phyloP scores from a whole-genome alignment of 2,329 filamentous ascomycete species.

The Coniella lustricola region DNA sequence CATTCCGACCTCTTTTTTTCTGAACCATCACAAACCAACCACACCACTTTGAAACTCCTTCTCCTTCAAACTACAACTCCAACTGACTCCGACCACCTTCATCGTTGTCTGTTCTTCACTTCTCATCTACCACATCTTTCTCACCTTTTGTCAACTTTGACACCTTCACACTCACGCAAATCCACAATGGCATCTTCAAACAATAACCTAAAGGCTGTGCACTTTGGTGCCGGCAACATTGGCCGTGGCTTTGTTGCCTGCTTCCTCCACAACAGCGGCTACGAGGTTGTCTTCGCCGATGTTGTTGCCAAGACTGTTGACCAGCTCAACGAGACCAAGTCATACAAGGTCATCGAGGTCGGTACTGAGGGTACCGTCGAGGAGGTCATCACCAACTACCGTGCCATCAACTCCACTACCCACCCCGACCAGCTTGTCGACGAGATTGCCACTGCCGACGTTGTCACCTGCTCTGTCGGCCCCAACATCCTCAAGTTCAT shows the following conservation, averaged over 20 bases:
- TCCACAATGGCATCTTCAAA: conserved; percentile 31
- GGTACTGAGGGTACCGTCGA: conserved; percentile 73
- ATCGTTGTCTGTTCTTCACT: too few species aligned
- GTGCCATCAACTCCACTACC: conserved; percentile 89
- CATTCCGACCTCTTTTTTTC: not conserved
- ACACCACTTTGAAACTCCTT: not conserved
- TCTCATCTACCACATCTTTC: too few species aligned
- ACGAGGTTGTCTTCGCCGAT: conserved; percentile 94
- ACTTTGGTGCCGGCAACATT: conserved; percentile 84
- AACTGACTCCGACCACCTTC: too few species aligned
- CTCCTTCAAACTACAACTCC: not conserved
- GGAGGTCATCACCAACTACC: conserved; percentile 88
- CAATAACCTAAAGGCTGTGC: conserved; percentile 61
- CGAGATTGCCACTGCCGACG: conserved; percentile 78
- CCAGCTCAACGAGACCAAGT: conserved; percentile 63
- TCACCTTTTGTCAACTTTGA: not conserved
- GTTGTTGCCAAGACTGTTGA: conserved; percentile 81
- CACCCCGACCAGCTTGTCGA: conserved; percentile 74
- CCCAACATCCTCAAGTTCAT: conserved; percentile 96
- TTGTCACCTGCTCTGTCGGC: conserved; percentile 95
- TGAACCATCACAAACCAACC: not conserved
- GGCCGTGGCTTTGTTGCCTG: conserved; percentile 82
- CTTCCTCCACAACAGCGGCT: conserved; percentile 91
- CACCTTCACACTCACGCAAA: not conserved
- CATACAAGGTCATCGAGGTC: conserved; percentile 90